Base-by-base conservation (phyloP, 169 alveolate species). In the Theileria parva region DNA sequence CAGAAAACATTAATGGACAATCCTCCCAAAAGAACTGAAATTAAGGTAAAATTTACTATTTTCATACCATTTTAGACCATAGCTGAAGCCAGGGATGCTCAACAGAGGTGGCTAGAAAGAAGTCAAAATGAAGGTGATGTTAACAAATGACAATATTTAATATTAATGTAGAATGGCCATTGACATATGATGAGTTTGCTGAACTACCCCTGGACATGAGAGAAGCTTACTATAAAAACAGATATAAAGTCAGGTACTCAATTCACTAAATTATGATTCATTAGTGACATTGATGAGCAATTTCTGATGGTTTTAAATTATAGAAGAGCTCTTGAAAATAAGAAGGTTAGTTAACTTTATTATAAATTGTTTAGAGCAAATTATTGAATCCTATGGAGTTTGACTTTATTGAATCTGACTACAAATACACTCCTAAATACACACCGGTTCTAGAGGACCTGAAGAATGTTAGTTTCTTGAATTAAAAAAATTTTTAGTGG, bases 41-140 rank as follows among this genome's bases (percentile, higher is more conserved):
- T 85, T 2, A 71, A 59, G 74, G 85, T 64, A 30, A 27, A 12
- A 5, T 27, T 34, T 25, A n/a, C 19, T 37, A n/a, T 77, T 12
- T 3, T 13, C 6, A 64, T 9, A 15, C 19, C 8, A 6, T 15
- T 87, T 77, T 69, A 79, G 80, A 80, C 90, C 2, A 28, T 90
- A 50, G 92, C 86, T 39, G 94, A 90, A 53, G 94, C 94, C 12
- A 79, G 89, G 34, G 81, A 78, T 15, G 92, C 83, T 76, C 89
- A 87, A 27, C 48, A n/a, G 34, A 74, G 89, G 60, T 90, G 94
- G 94, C 48, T 64, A 30, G 84, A 78, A 21, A 69, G 94, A 51
- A 86, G 88, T 55, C 57, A 53, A 13, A 12, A 9, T 39, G 83
- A 88, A 5, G 87, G 93, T 61, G 74, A 60, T 3, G 17, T 50